Evolutionary conservation across 148 eudicot species (phyloP).

Genomic region (Dianthus caryophyllus): DNA sequence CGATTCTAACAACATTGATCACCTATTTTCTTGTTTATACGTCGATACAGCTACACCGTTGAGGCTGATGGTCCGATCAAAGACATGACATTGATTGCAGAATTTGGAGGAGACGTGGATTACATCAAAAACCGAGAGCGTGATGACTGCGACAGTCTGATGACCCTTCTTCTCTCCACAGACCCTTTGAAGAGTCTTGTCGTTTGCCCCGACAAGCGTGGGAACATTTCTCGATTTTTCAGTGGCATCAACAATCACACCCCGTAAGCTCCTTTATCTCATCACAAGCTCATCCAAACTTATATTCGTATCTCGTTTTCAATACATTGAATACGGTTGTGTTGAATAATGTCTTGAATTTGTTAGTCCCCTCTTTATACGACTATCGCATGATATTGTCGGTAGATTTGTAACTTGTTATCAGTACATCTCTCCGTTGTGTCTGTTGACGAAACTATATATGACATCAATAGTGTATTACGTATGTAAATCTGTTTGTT

Average conservation of each 20-base stretch:
- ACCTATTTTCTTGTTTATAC: neutral
- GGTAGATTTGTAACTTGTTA: too few relatives aligned
- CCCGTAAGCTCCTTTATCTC: slow-evolving; percentile 48
- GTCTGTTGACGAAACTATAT: too few relatives aligned
- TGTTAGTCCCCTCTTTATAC: too few relatives aligned
- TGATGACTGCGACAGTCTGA: slow-evolving; percentile 88
- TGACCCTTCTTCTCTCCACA: slow-evolving; percentile 80
- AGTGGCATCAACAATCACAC: slow-evolving; percentile 87
- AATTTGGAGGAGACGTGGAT: slow-evolving; percentile 88
- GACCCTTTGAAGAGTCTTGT: slow-evolving; percentile 60
- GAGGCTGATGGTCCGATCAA: slow-evolving; percentile 79
- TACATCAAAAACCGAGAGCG: slow-evolving; percentile 65
- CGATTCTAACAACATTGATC: too few relatives aligned
- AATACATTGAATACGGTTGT: too few relatives aligned
- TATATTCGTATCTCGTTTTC: neutral
- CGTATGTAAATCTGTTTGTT: too few relatives aligned
- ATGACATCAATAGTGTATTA: too few relatives aligned
- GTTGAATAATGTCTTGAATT: too few relatives aligned
- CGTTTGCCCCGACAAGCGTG: slow-evolving; percentile 85
- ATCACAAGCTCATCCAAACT: neutral
- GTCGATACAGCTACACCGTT: slow-evolving; percentile 62
- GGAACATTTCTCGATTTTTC: slow-evolving; percentile 86
- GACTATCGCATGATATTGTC: too few relatives aligned
- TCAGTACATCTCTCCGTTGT: too few relatives aligned
- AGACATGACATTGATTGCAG: slow-evolving; percentile 75